Conservation (phyloP, 2,329 filamentous ascomycete species). For the Talaromyces sp. region DNA sequence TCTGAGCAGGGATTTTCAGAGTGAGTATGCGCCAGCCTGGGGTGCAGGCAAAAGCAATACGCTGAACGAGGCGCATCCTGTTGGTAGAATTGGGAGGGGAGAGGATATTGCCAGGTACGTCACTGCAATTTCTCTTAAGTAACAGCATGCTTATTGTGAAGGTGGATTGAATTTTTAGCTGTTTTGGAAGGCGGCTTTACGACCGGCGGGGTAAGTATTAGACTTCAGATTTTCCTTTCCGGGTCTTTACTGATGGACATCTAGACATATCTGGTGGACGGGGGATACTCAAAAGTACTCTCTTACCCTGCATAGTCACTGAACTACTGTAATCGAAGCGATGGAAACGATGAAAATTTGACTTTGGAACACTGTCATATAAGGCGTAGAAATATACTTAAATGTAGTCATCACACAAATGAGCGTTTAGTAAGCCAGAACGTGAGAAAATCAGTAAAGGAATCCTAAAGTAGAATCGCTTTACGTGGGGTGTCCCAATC, state of each 20-base stretch:
- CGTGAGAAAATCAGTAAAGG: background rate
- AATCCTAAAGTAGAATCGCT: background rate
- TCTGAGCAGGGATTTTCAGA: background rate
- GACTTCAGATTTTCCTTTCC: background rate
- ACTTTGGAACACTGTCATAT: no score
- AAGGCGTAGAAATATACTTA: no score
- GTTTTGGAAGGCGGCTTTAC: background rate
- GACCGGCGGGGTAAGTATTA: background rate
- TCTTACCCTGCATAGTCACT: background rate
- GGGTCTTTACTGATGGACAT: background rate
- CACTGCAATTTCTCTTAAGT: background rate
- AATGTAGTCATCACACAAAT: no score
- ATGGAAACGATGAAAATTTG: no score
- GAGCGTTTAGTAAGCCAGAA: no score
- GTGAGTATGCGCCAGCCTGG: background rate
- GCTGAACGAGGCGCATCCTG: background rate
- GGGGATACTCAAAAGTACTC: background rate
- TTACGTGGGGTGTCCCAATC: background rate
- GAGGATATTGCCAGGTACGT: conserved; percentile 1
- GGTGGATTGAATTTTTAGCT: background rate
- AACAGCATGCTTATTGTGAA: background rate
- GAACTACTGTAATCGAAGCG: background rate
- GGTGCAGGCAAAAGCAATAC: background rate
- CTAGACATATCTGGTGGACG: background rate
- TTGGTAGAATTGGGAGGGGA: background rate